Evolutionary conservation across 805 yeast species (phyloP), one percentile per base, ranked within the genome.

Genomic region (Starmerella stigmatis): DNA sequence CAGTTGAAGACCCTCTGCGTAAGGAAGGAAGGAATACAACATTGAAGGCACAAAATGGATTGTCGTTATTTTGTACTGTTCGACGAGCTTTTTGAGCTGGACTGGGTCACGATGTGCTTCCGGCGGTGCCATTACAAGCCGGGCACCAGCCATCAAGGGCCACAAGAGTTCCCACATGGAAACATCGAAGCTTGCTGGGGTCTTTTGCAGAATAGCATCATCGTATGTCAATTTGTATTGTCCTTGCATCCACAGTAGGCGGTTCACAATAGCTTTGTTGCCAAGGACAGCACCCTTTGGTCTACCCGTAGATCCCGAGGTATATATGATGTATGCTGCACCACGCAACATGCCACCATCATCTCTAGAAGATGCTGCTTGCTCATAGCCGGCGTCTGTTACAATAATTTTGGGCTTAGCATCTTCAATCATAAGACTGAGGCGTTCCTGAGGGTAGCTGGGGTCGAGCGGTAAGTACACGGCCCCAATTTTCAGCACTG

Each of bases 281-380:
- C 46, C 40, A 3, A 82, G 66, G 41, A 78, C 79, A 26, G 81
- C 92, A 61, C 94, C 94, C 67, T 82, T 82, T 52, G 94, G 94
- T 48, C 74, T 72, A 51, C 92, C 92, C 21, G 92, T 81, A 15
- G 86, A 79, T 29, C 94, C 94, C 4, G 92, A 82, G 16, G 94
- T 82, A 69, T 81, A 82, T 86, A 82, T 82, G 58, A 82, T 79
- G 65, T 86, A 78, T 30, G 81, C 72, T 40, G 72, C 57, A 56
- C 78, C 82, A 7, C 70, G 73, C n/a, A n/a, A n/a, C n/a, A n/a
- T n/a, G n/a, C n/a, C n/a, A n/a, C n/a, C n/a, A n/a, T n/a, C n/a
- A n/a, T n/a, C n/a, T n/a, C n/a, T n/a, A n/a, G n/a, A n/a, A n/a
- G n/a, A n/a, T n/a, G n/a, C n/a, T n/a, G n/a, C n/a, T n/a, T n/a